phyloP scores from a whole-genome alignment of 768 basidiomycete species.

The Collybia sordida region DNA sequence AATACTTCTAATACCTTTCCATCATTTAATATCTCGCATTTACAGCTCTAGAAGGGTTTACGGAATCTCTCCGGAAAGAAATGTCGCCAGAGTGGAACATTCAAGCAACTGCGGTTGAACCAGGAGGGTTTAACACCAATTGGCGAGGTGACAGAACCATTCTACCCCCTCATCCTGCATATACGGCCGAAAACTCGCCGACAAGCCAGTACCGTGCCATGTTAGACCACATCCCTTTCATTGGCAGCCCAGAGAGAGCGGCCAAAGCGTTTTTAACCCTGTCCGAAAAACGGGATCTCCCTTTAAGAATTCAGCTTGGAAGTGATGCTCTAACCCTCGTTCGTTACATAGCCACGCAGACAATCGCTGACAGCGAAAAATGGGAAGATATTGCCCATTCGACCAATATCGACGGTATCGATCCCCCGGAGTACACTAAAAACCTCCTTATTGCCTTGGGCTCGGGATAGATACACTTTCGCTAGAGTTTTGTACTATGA shows the following conservation, averaged over 20 bases:
- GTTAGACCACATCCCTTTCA: slow-evolving; percentile 8
- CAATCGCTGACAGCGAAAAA: slow-evolving; percentile 6
- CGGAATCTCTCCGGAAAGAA: slow-evolving; percentile 31
- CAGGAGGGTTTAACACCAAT: slow-evolving; percentile 22
- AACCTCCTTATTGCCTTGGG: no score
- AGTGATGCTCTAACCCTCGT: slow-evolving; percentile 18
- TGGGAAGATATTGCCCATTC: neutral
- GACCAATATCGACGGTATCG: no score
- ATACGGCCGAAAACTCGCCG: slow-evolving; percentile 5
- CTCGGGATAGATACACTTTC: no score
- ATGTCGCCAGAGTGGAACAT: slow-evolving; percentile 43
- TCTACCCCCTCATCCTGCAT: slow-evolving; percentile 21
- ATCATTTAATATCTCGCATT: neutral
- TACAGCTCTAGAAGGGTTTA: slow-evolving; percentile 30
- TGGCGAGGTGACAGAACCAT: slow-evolving; percentile 15
- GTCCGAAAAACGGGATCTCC: slow-evolving; percentile 16
- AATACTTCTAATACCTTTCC: no score
- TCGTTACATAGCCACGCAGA: neutral
- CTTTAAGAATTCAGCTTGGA: slow-evolving; percentile 21
- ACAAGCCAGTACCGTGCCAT: slow-evolving; percentile 6
- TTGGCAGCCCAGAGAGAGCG: slow-evolving; percentile 15
- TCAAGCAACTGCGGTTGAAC: slow-evolving; percentile 18
- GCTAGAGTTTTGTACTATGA: no score
- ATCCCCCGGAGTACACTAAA: no score
- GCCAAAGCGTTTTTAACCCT: slow-evolving; percentile 15